Evolutionary conservation across 208 protist genomes (phyloP).

Genomic region (Trypanosomatidae sp.): DNA sequence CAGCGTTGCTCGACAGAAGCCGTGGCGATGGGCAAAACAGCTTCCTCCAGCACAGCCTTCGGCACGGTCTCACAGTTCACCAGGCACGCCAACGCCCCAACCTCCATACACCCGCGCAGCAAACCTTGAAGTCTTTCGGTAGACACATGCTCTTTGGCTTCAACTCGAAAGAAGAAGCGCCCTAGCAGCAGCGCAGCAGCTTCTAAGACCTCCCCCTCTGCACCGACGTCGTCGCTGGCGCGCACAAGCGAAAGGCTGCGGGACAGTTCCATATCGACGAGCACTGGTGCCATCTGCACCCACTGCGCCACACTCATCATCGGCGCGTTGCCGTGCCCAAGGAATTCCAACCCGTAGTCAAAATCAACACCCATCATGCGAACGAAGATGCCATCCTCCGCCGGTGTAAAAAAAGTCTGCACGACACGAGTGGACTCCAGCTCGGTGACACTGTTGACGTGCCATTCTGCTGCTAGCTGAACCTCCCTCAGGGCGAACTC

Average conservation of each 20-base stretch:
- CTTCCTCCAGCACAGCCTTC: slow-evolving; percentile 5
- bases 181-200: slow-evolving; percentile 41
- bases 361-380: slow-evolving; percentile 56
- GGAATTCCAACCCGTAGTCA: slow-evolving; percentile 81
- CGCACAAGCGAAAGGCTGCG: slow-evolving; percentile 28
- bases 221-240: slow-evolving; percentile 16
- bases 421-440: slow-evolving; percentile 71
- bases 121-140: slow-evolving; percentile 36
- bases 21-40: slow-evolving; percentile 17
- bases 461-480: slow-evolving; percentile 38
- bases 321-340: slow-evolving; percentile 55
- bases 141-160: slow-evolving; percentile 40
- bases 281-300: slow-evolving; percentile 20
- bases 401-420: slow-evolving; percentile 57
- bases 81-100: slow-evolving; percentile 66
- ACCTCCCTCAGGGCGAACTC: slow-evolving; percentile 58
- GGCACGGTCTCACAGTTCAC: slow-evolving; percentile 48
- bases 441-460: slow-evolving; percentile 49
- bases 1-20: slow-evolving; percentile 6
- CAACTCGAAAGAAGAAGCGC: slow-evolving; percentile 59
- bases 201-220: slow-evolving; percentile 21
- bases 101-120: slow-evolving; percentile 60
- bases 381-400: slow-evolving; percentile 46
- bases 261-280: slow-evolving; percentile 21
- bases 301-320: slow-evolving; percentile 40